Evolutionary conservation across 208 protist genomes (phyloP).

Genomic region (Crithidia brevicula): DNA sequence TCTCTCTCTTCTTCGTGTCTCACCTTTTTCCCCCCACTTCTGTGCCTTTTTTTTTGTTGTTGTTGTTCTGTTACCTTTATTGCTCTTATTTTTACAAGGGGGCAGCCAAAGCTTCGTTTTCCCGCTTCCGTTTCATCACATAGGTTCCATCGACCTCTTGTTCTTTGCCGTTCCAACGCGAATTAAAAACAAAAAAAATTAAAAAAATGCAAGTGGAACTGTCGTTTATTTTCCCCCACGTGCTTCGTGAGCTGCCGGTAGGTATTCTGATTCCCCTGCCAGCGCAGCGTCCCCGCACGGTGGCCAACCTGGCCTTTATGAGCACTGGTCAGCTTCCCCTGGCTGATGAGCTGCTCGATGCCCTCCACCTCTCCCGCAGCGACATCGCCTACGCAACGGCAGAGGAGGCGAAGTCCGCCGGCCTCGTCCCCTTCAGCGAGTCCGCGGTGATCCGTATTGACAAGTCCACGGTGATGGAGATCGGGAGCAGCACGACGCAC

Average conservation of each 20-base stretch:
- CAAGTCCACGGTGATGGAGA: conserved; percentile 60
- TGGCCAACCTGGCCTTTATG: conserved; percentile 75
- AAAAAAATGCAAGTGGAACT: conserved; percentile 57
- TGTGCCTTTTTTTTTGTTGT: conserved; percentile 2
- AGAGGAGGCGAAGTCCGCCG: conserved; percentile 34
- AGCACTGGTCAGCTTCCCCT: conserved; percentile 64
- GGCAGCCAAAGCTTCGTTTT: too few relatives aligned
- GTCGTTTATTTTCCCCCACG: conserved; percentile 68
- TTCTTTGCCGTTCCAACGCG: too few relatives aligned
- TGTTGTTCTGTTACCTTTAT: not conserved
- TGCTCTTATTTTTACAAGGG: not conserved
- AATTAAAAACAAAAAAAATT: too few relatives aligned
- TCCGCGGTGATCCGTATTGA: conserved; percentile 73
- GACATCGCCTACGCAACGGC: conserved; percentile 27
- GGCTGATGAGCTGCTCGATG: conserved; percentile 29
- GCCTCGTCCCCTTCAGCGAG: conserved; percentile 58
- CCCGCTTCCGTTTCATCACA: too few relatives aligned
- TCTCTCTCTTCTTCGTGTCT: not conserved
- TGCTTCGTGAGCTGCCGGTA: conserved; percentile 41
- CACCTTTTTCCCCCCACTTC: not conserved
- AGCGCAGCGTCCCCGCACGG: conserved; percentile 55
- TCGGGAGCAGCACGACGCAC: conserved; percentile 84
- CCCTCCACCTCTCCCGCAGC: conserved; percentile 21
- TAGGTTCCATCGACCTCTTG: too few relatives aligned
- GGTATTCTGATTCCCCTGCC: conserved; percentile 49